Evolutionary conservation across 2,329 filamentous ascomycete species (phyloP).

Genomic region (Spiromastix sp.): DNA sequence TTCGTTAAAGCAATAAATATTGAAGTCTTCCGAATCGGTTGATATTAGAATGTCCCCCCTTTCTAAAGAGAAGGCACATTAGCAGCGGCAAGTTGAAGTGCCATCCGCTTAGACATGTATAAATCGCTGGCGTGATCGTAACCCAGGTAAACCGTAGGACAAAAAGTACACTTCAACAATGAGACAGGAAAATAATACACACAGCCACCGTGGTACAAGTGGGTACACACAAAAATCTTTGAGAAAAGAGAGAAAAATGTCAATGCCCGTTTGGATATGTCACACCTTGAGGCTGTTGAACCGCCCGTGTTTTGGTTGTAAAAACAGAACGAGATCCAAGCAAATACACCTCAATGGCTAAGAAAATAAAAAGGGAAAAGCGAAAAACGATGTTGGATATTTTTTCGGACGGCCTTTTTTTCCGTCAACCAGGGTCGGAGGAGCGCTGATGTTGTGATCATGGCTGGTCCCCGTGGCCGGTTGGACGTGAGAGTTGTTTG

Average conservation of each 20-base stretch:
- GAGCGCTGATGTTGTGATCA: slow-evolving; percentile 65
- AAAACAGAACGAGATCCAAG: slow-evolving; percentile 69
- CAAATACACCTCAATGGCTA: slow-evolving; percentile 51
- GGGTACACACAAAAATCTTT: too few relatives aligned
- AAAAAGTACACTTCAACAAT: not conserved
- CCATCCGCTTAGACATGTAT: not conserved
- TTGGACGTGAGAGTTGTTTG: not conserved
- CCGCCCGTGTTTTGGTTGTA: slow-evolving; percentile 71
- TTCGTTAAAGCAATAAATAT: too few relatives aligned
- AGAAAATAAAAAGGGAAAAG: slow-evolving; percentile 8
- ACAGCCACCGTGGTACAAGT: too few relatives aligned
- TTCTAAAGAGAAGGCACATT: too few relatives aligned
- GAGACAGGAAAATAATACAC: not conserved
- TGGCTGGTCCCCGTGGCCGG: slow-evolving; percentile 25
- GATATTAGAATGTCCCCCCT: too few relatives aligned
- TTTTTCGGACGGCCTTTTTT: not conserved
- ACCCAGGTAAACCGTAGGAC: not conserved
- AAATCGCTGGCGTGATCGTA: not conserved
- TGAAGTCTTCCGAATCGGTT: too few relatives aligned
- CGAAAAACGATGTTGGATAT: slow-evolving; percentile 1
- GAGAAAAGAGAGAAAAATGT: not conserved
- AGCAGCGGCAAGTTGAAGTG: slow-evolving; percentile 6
- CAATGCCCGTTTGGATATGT: not conserved
- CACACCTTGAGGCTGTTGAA: slow-evolving; percentile 52
- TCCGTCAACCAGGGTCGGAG: slow-evolving; percentile 15